Conservation (phyloP, 2,329 filamentous ascomycete species). For the Penicillium freii region DNA sequence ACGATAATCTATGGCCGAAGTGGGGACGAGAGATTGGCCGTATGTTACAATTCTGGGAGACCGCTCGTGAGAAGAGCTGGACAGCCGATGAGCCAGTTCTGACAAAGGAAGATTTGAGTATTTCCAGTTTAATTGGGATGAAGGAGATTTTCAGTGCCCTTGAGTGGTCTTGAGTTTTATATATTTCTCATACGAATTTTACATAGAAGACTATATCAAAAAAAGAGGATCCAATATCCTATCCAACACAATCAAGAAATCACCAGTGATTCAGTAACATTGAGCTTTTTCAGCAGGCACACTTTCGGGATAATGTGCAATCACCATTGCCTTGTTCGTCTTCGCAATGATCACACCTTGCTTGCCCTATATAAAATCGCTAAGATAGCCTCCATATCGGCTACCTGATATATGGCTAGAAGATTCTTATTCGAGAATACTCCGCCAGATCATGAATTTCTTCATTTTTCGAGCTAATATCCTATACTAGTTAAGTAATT, state of each 20-base stretch:
- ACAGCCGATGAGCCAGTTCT: neutral
- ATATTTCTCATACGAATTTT: neutral
- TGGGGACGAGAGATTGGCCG: constrained; percentile 32
- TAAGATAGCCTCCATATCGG: too few species aligned
- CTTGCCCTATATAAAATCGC: too few species aligned
- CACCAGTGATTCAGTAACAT: too few species aligned
- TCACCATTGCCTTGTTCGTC: too few species aligned
- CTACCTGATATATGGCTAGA: neutral
- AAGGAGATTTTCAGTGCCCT: neutral
- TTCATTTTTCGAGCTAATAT: neutral
- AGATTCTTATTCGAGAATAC: neutral
- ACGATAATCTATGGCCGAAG: constrained; percentile 29
- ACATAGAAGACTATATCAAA: too few species aligned
- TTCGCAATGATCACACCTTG: too few species aligned
- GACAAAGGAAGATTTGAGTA: neutral
- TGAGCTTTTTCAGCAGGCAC: too few species aligned
- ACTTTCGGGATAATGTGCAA: too few species aligned
- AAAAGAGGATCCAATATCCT: neutral
- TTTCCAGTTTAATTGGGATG: neutral
- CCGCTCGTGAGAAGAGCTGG: neutral
- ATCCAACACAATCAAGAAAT: neutral
- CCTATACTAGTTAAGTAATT: neutral
- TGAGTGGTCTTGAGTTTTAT: neutral
- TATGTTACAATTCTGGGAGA: neutral
- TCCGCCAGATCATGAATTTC: neutral